Conservation (phyloP, 1,139 yeast species). For the Geotrichum citri-aurantii region DNA sequence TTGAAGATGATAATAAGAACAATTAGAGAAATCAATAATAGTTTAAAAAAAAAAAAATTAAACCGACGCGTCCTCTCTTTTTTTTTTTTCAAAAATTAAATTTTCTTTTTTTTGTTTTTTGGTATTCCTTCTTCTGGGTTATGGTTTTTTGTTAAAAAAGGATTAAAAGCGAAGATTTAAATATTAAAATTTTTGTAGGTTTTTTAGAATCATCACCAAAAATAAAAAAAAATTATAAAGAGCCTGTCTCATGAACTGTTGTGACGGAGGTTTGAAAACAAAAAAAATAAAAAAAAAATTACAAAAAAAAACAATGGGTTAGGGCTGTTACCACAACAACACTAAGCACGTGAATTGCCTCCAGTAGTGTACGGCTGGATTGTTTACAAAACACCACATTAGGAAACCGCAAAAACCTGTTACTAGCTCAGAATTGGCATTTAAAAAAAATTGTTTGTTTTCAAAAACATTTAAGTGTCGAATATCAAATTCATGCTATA, state of each 20-base stretch:
- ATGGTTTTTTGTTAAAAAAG: conserved; percentile 7
- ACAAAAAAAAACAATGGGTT: conserved; percentile 8
- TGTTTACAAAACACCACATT: neutral
- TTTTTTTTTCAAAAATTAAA: neutral
- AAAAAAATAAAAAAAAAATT: neutral
- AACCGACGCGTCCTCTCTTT: neutral
- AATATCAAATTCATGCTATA: neutral
- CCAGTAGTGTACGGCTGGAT: neutral
- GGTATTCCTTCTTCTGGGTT: neutral
- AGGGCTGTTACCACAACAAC: conserved; percentile 9
- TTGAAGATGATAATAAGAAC: neutral
- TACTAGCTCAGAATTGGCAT: neutral
- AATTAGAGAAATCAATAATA: too few species aligned
- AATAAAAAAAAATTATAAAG: too few species aligned
- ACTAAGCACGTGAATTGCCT: neutral
- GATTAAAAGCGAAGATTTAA: neutral
- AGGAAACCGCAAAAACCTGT: neutral
- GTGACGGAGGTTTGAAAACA: neutral
- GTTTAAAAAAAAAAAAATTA: neutral
- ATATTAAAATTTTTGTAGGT: neutral
- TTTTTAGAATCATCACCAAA: neutral
- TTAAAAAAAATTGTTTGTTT: too few species aligned
- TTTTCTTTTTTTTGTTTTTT: neutral
- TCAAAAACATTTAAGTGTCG: neutral
- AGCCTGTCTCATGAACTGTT: neutral